A percentile compares a stretch with the other conserved stretches of the same genome.
Evolutionary conservation across 1,284 basidiomycete genomes (phyloP).

Genomic region (Moesziomyces sp.): DNA sequence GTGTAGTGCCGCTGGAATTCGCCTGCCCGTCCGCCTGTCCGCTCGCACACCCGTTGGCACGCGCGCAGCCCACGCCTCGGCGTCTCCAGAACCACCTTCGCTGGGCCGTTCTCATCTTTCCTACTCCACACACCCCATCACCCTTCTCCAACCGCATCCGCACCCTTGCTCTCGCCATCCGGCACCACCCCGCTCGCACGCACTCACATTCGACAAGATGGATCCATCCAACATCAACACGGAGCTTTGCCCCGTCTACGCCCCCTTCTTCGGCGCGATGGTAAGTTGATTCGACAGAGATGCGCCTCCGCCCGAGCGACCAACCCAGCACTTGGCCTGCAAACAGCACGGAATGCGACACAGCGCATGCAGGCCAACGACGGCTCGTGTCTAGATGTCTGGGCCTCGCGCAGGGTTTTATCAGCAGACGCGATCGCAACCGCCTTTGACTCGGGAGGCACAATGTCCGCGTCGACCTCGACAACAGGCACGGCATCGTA

Average conservation of each 20-base stretch:
- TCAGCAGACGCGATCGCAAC: no score
- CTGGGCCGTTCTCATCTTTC: slow-evolving; percentile 6
- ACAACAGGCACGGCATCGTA: no score
- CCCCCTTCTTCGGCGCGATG: slow-evolving; percentile 97
- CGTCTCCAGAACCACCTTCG: neutral
- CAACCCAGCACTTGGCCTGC: neutral
- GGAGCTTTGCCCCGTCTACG: slow-evolving; percentile 70
- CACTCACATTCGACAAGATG: slow-evolving; percentile 38
- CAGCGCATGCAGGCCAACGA: no score
- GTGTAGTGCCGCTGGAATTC: slow-evolving; percentile 5
- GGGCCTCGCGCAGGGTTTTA: no score
- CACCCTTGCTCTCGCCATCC: slow-evolving; percentile 1
- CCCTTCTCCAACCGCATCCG: slow-evolving; percentile 11
- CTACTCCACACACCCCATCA: slow-evolving; percentile 12
- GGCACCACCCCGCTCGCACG: neutral
- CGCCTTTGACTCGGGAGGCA: no score
- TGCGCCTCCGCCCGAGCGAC: neutral
- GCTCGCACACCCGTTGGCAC: slow-evolving; percentile 1
- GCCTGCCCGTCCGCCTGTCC: neutral
- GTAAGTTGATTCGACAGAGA: slow-evolving; percentile 71
- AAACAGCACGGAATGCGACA: no score
- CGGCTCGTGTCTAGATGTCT: no score
- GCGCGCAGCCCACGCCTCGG: slow-evolving; percentile 11
- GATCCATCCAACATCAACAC: slow-evolving; percentile 59
- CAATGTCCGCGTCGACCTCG: no score